Base-by-base conservation (phyloP, 108 stramenopile species). In the Cyclotella baltica region DNA sequence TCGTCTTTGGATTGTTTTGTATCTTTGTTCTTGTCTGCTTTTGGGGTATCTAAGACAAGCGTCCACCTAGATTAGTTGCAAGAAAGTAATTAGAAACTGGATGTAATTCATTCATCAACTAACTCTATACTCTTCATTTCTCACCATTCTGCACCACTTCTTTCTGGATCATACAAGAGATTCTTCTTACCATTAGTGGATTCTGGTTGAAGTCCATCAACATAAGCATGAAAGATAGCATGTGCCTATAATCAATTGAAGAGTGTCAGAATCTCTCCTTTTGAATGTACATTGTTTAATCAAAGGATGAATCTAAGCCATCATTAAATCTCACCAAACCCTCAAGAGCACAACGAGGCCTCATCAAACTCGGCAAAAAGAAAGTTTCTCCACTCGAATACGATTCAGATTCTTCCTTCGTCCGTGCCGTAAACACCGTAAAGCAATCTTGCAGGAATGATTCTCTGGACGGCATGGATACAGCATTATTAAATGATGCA, bases 111-210 rank as follows among this genome's bases (percentile, higher is more conserved):
- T n/a, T n/a, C n/a, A n/a, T n/a, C n/a, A n/a, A n/a, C n/a, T n/a
- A n/a, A n/a, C n/a, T n/a, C n/a, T n/a, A n/a, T n/a, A n/a, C n/a
- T n/a, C n/a, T n/a, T n/a, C n/a, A n/a, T n/a, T n/a, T n/a, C n/a
- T n/a, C n/a, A n/a, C 96, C 96, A 97, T 63, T 97, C 93, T 9
- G 94, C 94, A 28, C 96, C 96, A 40, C 87, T 88, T 73, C 83
- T 81, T 34, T 88, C 83, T 6, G 90, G 87, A 73, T 91, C 87
- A 76, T 78, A 95, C 33, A 85, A 66, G 15, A 79, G 76, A 29
- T 75, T 84, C 28, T 62, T 35, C 62, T 46, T 18, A 57, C 47
- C 68, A 28, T 64, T 53, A 23, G 47, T 31, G 25, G 59, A 30
- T 30, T 58, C 51, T 23, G 31, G 50, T 61, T 84, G 84, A 20